Base-by-base conservation (phyloP, 2,329 filamentous ascomycete species). In the Elsinoe perseae region DNA sequence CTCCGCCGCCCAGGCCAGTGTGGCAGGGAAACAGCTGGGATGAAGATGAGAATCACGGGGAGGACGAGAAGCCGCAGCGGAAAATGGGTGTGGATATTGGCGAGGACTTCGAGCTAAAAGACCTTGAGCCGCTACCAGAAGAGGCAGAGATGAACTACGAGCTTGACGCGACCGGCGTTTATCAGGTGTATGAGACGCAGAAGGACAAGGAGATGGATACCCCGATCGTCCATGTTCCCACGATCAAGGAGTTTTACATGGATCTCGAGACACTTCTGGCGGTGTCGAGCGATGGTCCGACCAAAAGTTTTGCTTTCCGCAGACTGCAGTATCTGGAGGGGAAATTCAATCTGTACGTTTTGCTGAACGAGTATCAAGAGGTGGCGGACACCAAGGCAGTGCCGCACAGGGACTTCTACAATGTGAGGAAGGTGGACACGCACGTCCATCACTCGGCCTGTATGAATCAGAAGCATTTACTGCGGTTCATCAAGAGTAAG, bases 401-500 rank as follows among this genome's bases (percentile, higher is more conserved):
- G 56, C 93, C 93, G 2, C 93, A 98, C 72, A 84, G 93, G 75
- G 93, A 98, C 72, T 98, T 98, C 68, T 98, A 98, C 77, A 98
- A 98, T 68, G 93, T 98, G 50, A 82, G 93, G 68, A 98, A 98
- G 71, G 93, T 98, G 52, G 93, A 98, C 68, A 98, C 93, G 7
- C 93, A 98, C 78, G 93, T 98, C 64, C 93, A 98, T 69, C 93
- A 98, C 71, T 98, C 93, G 14, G 93, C 93, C 21, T 98, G 93
- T 70, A 98, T 98, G 93, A 98, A 98, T 68, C 93, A 98, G 72
- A 98, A 98, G 73, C 93, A 98, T 79, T 75, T 98, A 57, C 77
- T 98, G 59, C 89, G 93, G 56, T 98, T 98, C 73, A 98, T 98
- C 77, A 98, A 98, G 74, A 95, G 90, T 73, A 98, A 98, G 75